Evolutionary conservation across 176 grass and related monocot species (phyloP).

Genomic region (Triticum dicoccoides): DNA sequence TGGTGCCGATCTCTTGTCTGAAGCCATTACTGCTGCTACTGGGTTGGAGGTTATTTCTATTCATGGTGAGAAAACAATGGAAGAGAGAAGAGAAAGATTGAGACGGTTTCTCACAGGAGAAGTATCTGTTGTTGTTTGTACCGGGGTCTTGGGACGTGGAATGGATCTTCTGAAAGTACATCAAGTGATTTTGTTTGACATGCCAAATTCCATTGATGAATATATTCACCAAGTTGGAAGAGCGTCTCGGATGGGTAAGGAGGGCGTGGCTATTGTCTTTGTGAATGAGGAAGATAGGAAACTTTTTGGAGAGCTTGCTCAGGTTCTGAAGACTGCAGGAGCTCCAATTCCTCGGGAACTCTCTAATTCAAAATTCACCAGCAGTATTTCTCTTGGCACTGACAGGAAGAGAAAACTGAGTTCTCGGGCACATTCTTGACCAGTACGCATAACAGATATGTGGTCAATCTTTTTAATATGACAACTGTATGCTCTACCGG

Average conservation of each 20-base stretch:
- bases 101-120: constrained; percentile 76
- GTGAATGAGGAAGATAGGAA: constrained; percentile 84
- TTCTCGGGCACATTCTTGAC: constrained; percentile 28
- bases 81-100: constrained; percentile 84
- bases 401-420: constrained; percentile 62
- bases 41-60: constrained; percentile 74
- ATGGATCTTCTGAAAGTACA: constrained; percentile 78
- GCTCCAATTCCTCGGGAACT: constrained; percentile 72
- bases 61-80: constrained; percentile 93
- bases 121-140: constrained; percentile 68
- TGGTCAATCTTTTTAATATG: constrained; percentile 28
- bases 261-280: constrained; percentile 68
- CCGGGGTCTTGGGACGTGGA: constrained; percentile 79
- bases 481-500: not conserved
- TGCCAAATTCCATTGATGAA: constrained; percentile 86
- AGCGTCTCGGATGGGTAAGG: constrained; percentile 80
- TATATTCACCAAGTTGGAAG: constrained; percentile 91
- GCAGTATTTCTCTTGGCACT: constrained; percentile 20
- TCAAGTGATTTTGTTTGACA: constrained; percentile 92
- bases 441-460: constrained; percentile 9
- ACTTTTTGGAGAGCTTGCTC: constrained; percentile 71
- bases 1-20: constrained; percentile 79
- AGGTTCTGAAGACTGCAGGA: constrained; percentile 59
- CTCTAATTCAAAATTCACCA: constrained; percentile 54
- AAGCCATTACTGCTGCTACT: constrained; percentile 74